Percentiles rank a stretch among this genome's conserved stretches.
These are phyloP conservation scores for Auricularia sp. DNA, from an alignment of 768 basidiomycete genomes.

Conservation along the genomic window DNA sequence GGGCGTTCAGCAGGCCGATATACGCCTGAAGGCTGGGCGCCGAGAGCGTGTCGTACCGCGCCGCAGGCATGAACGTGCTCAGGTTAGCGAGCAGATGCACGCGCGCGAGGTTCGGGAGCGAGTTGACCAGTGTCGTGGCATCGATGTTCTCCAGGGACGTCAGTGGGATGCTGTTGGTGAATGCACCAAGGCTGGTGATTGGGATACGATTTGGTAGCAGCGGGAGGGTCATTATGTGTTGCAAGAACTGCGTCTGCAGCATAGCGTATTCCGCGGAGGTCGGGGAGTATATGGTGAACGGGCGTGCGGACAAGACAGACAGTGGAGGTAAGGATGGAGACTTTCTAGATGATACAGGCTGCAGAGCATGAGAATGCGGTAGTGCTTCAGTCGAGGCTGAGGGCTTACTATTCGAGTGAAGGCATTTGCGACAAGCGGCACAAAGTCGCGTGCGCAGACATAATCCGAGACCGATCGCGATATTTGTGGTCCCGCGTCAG, in stretches of 20 bases:
- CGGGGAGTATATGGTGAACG: conserved; percentile 26
- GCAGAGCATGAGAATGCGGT: background rate
- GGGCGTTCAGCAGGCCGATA: conserved; percentile 37
- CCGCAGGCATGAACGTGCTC: conserved; percentile 43
- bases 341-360: conserved; percentile 52
- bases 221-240: conserved; percentile 58
- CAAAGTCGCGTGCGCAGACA: conserved; percentile 31
- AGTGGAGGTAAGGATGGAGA: conserved; percentile 39
- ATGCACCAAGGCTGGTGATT: conserved; percentile 44
- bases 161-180: conserved; percentile 59
- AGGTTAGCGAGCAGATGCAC: conserved; percentile 65
- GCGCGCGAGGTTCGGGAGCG: conserved; percentile 10
- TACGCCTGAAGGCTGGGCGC: conserved; percentile 39
- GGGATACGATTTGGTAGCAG: conserved; percentile 70
- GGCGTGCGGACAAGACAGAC: conserved; percentile 33
- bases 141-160: conserved; percentile 21
- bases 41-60: conserved; percentile 45
- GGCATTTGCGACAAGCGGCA: conserved; percentile 27
- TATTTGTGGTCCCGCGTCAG: background rate
- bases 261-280: conserved; percentile 18
- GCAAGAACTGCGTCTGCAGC: conserved; percentile 34
- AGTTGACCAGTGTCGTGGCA: conserved; percentile 15
- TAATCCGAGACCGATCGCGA: background rate
- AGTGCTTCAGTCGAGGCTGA: background rate
- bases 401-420: conserved; percentile 42